Evolutionary conservation across 2,329 filamentous ascomycete species (phyloP).

Genomic region (Acrocalymma vagum): DNA sequence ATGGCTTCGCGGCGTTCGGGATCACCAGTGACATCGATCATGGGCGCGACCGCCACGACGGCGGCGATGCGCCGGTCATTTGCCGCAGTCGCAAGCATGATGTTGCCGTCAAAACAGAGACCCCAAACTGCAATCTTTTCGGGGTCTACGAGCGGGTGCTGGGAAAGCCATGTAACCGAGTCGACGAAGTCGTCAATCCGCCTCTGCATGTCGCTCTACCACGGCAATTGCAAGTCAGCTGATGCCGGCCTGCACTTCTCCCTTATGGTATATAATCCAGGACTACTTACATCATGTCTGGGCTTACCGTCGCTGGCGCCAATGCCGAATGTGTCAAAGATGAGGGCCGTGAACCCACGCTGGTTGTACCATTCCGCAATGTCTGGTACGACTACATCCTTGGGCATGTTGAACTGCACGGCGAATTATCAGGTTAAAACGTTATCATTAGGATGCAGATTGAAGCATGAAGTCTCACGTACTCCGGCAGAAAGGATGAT

Average conservation of each 20-base stretch:
- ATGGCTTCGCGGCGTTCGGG: conserved; percentile 11
- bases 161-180: conserved; percentile 9
- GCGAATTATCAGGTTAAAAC: not conserved
- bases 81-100: conserved; percentile 10
- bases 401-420: conserved; percentile 19
- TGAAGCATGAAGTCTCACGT: conserved; percentile 4
- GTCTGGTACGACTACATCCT: conserved; percentile 10
- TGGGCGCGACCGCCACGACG: conserved; percentile 8
- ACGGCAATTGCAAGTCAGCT: conserved; percentile 1
- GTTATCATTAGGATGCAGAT: not conserved
- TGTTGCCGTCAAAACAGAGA: conserved; percentile 12
- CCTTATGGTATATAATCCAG: not conserved
- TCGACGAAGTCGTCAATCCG: conserved; percentile 12
- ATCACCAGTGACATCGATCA: conserved; percentile 14
- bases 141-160: conserved; percentile 9
- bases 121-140: conserved; percentile 10
- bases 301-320: conserved; percentile 15
- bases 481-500: conserved; percentile 15
- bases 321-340: conserved; percentile 10
- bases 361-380: conserved; percentile 12
- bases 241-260: not conserved
- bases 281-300: conserved; percentile 6
- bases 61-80: conserved; percentile 9
- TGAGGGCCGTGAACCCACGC: conserved; percentile 12
- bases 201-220: conserved; percentile 7